Evolutionary conservation across 2,329 filamentous ascomycete species (phyloP).

Genomic region (Fusarium nygamai): DNA sequence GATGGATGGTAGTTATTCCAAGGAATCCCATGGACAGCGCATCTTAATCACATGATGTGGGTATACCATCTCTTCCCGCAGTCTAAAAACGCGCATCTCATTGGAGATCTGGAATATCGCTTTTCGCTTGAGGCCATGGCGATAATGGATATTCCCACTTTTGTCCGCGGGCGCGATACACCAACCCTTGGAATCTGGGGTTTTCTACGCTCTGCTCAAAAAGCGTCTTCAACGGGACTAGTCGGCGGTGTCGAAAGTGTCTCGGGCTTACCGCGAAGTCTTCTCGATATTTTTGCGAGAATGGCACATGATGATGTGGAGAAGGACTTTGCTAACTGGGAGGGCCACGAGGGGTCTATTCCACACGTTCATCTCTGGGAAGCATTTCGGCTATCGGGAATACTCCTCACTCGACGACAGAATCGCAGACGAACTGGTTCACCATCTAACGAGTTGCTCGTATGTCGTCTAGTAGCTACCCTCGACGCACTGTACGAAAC

Average conservation of each 20-base stretch:
- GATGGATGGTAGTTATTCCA: constrained; percentile 17
- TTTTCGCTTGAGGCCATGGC: constrained; percentile 26
- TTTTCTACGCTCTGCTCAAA: constrained; percentile 6
- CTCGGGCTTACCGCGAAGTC: constrained; percentile 41
- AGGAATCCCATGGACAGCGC: constrained; percentile 22
- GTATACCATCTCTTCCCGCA: constrained; percentile 24
- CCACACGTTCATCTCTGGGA: constrained; percentile 46
- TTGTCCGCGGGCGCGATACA: constrained; percentile 24
- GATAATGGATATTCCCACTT: constrained; percentile 36
- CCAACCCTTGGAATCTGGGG: constrained; percentile 26
- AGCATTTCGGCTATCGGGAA: constrained; percentile 39
- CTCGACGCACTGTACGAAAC: constrained; percentile 40
- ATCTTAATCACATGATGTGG: constrained; percentile 29
- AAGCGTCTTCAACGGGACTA: background rate
- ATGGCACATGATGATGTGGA: constrained; percentile 30
- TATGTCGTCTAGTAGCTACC: constrained; percentile 39
- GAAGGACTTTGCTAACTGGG: constrained; percentile 33
- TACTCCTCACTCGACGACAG: constrained; percentile 35
- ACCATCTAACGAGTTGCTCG: constrained; percentile 19
- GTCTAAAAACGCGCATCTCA: constrained; percentile 1
- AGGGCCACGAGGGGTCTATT: constrained; percentile 39
- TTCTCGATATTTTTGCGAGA: constrained; percentile 41
- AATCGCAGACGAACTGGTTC: background rate
- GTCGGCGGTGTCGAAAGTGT: constrained; percentile 36
- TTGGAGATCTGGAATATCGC: background rate